Evolutionary conservation across 2,329 filamentous ascomycete species (phyloP), one percentile per base, ranked within the genome.

Genomic region (Colletotrichum kahawae): DNA sequence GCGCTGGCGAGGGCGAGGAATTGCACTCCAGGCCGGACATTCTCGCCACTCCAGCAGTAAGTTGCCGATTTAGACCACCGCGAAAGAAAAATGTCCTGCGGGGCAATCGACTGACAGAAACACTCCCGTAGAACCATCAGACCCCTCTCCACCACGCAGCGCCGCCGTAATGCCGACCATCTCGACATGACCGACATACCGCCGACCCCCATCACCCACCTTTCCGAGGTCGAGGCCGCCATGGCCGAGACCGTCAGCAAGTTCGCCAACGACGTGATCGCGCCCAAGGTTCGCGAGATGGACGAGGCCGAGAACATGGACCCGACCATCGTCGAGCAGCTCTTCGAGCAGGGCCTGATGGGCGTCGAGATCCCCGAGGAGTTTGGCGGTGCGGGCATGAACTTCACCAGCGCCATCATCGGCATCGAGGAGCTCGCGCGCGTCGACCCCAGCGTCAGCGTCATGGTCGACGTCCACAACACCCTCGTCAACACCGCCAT

Each of bases 341-440:
- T 98, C 67, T 99, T 99, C 81, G 97, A 99, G 88, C 96, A 98
- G 83, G 97, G 97, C 1, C 88, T 99, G 65, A 99, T 99, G 97
- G 94, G 95, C 77, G 91, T 99, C 78, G 97, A 99, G 87, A 98
- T 99, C 73, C 96, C 97, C 18, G 97, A 99, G 85, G 96, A 98
- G 85, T 99, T 93, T 83, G 97, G 97, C 76, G 97, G 97, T 76
- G 95, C 96, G 0, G 97, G 96, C 79, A 98, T 99, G 97, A 98
- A 98, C 90, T 99, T 99, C 87, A 98, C 97, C 1, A 89, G 96
- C 1, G 96, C 96, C 76, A 98, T 99, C 82, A 93, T 99, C 59
- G 96, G 95, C 33, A 99, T 99, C 80, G 97, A 99, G 87, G 97
- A 99, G 89, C 89, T 99, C 76, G 97, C 97, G 1, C 92, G 95